Base-by-base conservation (phyloP, 2,329 filamentous ascomycete species). In the Zarea fungicola region DNA sequence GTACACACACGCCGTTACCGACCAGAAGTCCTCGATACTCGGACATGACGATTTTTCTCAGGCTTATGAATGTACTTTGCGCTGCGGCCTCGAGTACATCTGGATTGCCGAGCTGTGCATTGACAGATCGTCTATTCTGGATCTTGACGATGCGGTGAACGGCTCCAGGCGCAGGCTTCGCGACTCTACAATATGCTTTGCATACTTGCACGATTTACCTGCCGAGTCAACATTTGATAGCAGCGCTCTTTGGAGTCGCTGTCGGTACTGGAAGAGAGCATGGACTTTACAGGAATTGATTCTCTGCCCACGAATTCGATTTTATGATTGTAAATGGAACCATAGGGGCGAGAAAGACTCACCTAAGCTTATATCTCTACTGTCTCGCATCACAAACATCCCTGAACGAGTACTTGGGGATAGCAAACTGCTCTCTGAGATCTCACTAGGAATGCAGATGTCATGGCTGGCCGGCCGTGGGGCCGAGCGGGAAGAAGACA, bases 271-370 rank as follows among this genome's bases (percentile, higher is more conserved):
- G 48, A 46, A 36, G 10, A 35, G 48, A 2, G n/a, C 48, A 1
- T 50, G 48, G 48, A 46, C 48, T 3, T 22, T 50, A 14, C 48
- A 50, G 23, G 48, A 50, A 42, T 42, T 46, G 13, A 25, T 50
- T 18, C 21, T 50, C 16, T 16, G 42, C 8, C 42, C 26, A 1
- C 26, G 42, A 13, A 42, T 50, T 6, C 19, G 21, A 6, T 50
- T 50, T 26, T 50, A 42, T 23, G 48, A 50, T n/a, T n/a, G n/a
- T 10, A 18, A 16, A 13, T 50, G 48, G 48, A 35, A 41, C 36
- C 42, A 40, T 18, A 16, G 48, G 6, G 48, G 48, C 28, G 36
- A 34, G 22, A 50, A 50, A 36, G 14, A 25, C 48, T 40, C 26
- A 10, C 34, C 48, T 3, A 36, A 16, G 19, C 18, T 50, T 9